Percentiles rank a stretch among this genome's conserved stretches.
These are phyloP conservation scores for Salvia splendens DNA, from an alignment of 257 asterid species.

Conservation along the genomic window DNA sequence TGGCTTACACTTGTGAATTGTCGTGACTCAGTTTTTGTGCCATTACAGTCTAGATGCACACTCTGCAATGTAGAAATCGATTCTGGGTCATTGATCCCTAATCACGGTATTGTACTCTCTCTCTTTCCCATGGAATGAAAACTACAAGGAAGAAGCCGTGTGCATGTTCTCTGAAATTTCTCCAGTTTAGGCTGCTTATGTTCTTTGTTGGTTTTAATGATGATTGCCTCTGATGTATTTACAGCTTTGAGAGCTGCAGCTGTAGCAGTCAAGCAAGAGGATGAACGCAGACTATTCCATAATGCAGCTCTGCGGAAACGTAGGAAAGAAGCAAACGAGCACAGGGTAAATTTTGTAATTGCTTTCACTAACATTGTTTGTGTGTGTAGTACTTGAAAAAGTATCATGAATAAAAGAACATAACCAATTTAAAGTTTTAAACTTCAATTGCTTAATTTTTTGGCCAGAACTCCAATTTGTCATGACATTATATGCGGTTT, in stretches of 20 bases:
- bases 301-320: slow-evolving; percentile 87
- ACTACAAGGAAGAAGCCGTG: not conserved
- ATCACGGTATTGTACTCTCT: slow-evolving; percentile 58
- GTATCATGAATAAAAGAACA: not conserved
- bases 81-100: slow-evolving; percentile 73
- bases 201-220: slow-evolving; percentile 26
- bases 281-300: slow-evolving; percentile 89
- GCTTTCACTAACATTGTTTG: slow-evolving; percentile 23
- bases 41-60: slow-evolving; percentile 82
- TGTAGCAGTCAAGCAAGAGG: slow-evolving; percentile 89
- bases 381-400: slow-evolving; percentile 5
- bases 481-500: not conserved
- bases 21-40: slow-evolving; percentile 23
- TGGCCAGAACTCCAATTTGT: slow-evolving; percentile 1
- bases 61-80: slow-evolving; percentile 78
- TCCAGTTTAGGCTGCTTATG: slow-evolving; percentile 19
- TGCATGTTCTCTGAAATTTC: slow-evolving; percentile 25
- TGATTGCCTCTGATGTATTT: slow-evolving; percentile 31
- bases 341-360: slow-evolving; percentile 55
- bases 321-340: slow-evolving; percentile 82
- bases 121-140: not conserved
- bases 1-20: slow-evolving; percentile 9
- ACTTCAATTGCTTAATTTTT: slow-evolving; percentile 1
- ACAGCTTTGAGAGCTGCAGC: slow-evolving; percentile 96
- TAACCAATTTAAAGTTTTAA: not conserved